A percentile compares a stretch with the other conserved stretches of the same genome.
phyloP scores from a whole-genome alignment of 2,329 filamentous ascomycete species.

The Boeremia exigua region DNA sequence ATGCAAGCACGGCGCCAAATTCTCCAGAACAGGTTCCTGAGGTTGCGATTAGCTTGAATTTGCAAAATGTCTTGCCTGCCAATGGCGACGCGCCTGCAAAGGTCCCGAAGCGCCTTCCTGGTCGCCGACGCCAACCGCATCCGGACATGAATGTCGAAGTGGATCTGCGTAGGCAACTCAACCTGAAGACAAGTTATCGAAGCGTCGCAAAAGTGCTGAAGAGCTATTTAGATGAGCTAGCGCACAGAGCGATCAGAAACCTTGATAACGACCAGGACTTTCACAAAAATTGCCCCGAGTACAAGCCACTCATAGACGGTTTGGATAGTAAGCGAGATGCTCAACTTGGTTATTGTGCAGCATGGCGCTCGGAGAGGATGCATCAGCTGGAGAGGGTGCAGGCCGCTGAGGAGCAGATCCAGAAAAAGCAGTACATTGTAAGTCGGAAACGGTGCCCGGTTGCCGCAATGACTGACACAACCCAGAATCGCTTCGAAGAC shows the following conservation, averaged over 20 bases:
- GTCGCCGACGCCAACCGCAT: conserved; percentile 56
- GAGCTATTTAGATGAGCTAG: conserved; percentile 69
- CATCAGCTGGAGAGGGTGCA: conserved; percentile 46
- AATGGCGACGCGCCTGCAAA: conserved; percentile 47
- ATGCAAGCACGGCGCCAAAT: conserved; percentile 44
- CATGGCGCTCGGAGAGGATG: conserved; percentile 46
- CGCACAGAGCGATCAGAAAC: conserved; percentile 64
- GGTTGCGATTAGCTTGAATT: conserved; percentile 38
- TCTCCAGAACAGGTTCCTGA: conserved; percentile 46
- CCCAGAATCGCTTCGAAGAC: conserved; percentile 41
- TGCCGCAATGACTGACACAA: not conserved
- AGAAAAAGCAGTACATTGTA: conserved; percentile 46
- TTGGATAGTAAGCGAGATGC: conserved; percentile 57
- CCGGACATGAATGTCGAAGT: conserved; percentile 54
- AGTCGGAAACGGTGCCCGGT: conserved; percentile 3
- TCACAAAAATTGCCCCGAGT: conserved; percentile 62
- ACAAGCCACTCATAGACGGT: conserved; percentile 58
- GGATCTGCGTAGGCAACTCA: conserved; percentile 63
- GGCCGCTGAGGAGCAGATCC: conserved; percentile 43
- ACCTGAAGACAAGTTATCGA: conserved; percentile 70
- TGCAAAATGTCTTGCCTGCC: conserved; percentile 44
- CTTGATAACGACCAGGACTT: conserved; percentile 61
- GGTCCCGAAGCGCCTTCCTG: conserved; percentile 47
- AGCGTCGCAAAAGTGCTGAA: conserved; percentile 68
- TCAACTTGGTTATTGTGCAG: conserved; percentile 48